phyloP scores from a whole-genome alignment of 495 filamentous ascomycete species.

The Podospora pseudocomata region DNA sequence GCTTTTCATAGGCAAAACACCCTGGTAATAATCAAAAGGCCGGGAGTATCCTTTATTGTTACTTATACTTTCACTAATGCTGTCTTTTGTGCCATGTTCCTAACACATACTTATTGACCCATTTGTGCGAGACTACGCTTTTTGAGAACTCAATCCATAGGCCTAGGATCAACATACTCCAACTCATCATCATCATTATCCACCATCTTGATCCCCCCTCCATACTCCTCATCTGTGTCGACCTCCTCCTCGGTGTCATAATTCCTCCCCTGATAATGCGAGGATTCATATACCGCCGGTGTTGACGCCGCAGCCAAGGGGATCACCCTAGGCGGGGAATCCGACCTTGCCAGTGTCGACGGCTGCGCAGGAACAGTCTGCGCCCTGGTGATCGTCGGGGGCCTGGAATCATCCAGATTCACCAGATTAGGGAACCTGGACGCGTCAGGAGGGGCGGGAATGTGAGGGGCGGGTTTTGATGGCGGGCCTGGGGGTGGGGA shows the following conservation, averaged over 20 bases:
- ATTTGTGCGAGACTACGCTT: background rate
- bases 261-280: conserved; percentile 10
- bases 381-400: background rate
- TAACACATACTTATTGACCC: background rate
- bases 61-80: background rate
- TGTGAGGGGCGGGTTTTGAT: background rate
- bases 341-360: background rate
- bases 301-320: background rate
- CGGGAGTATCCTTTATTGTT: background rate
- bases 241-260: conserved; percentile 37
- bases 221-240: conserved; percentile 40
- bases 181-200: conserved; percentile 40
- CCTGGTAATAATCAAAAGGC: background rate
- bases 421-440: background rate
- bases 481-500: conserved; percentile 10
- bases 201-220: conserved; percentile 48
- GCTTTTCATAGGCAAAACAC: background rate
- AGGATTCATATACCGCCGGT: background rate
- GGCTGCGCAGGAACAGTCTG: background rate
- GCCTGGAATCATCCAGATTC: background rate
- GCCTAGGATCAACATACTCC: conserved; percentile 26
- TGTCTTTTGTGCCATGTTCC: background rate
- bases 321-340: background rate
- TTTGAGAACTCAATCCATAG: conserved; percentile 20
- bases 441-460: background rate